Base-by-base conservation (phyloP, 2,329 filamentous ascomycete genomes). In the Exophiala lecanii-corni region DNA sequence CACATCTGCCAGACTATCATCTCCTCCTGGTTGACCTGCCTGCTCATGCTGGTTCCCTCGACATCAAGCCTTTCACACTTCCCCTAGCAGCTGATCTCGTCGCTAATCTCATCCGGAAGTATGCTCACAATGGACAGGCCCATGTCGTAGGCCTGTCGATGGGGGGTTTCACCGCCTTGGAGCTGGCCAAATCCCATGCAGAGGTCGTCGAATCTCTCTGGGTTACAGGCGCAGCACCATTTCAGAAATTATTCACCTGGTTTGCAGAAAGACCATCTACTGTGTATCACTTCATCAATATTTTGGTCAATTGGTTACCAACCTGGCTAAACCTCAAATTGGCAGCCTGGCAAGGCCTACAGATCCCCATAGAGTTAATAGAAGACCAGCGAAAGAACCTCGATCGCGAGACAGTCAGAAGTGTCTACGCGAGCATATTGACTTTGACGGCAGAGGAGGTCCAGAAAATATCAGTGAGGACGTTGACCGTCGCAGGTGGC, bases 1-100 rank as follows among this genome's bases (percentile, higher is more conserved):
- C 30, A 6, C 17, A 21, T 30, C 36, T 40, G 5, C 5, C 12
- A 7, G 15, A 35, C 19, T 20, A 44, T 21, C 42, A 41, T 20
- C 36, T 45, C 10, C 28, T 45, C 20, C 20, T 34, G 7, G 36
- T 41, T 9, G 32, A 45, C 20, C 37, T 46, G 5, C 38, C 43
- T 25, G 9, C 19, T 6, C 26, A 37, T 12, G 39, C 38, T 5
- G 30, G 31, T 7, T 38, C 38, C 17, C 2, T 13, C 17, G 15
- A 32, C 5, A 10, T 32, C 9, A 32, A 20, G 19, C 33, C 3
- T 15, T 37, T 41, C 25, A 18, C 26, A 13, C 25, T 46, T 25
- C 21, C 23, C 3, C 10, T n/a, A 23, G 19, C 38, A 7, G 31
- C 42, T 3, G 17, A 45, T 15, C 16, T 5, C 9, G 31, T 21